Evolutionary conservation across 108 stramenopile species (phyloP), one percentile per base, ranked within the genome.

Genomic region (Seminavis robusta): DNA sequence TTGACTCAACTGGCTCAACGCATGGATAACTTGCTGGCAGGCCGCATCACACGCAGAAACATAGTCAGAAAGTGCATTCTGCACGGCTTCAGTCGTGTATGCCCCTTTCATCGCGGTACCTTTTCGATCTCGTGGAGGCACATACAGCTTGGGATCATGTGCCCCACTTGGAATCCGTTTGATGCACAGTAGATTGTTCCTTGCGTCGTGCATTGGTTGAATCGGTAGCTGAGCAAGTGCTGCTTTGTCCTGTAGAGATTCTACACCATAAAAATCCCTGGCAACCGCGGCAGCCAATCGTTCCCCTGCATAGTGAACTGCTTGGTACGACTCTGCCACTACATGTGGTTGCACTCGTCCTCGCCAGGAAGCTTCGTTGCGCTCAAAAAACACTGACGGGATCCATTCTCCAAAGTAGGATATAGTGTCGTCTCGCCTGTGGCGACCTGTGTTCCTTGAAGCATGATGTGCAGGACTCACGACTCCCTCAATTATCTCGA

Each of bases 121-220:
- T 47, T 92, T 84, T 20, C 95, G 69, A 65, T 97, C 95, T 23
- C 71, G 63, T 23, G 92, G 94, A 61, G 87, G 81, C 25, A 81
- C 69, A 57, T 76, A 94, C n/a, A 29, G 44, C 0, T 64, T 56
- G 10, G 45, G 40, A 52, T 81, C 67, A 26, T 64, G 52, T 8
- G 49, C 51, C 73, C 73, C 72, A 13, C 33, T 53, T 20, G 93
- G 92, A 29, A 81, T 67, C 20, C 83, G 67, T 47, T 87, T 92
- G 17, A 95, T 50, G 17, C 62, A 73, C 60, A 98, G 21, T 24
- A 81, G 57, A 53, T 96, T 96, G 59, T 98, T 93, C 70, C 90
- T 80, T 11, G 85, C 64, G 62, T 96, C 94, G 31, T 84, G 79
- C 26, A 79, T 50, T 43, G 78, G 38, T 4, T 44, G 41, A 69